phyloP scores from a whole-genome alignment of 2,329 filamentous ascomycete genomes.

The Fusarium sp. region DNA sequence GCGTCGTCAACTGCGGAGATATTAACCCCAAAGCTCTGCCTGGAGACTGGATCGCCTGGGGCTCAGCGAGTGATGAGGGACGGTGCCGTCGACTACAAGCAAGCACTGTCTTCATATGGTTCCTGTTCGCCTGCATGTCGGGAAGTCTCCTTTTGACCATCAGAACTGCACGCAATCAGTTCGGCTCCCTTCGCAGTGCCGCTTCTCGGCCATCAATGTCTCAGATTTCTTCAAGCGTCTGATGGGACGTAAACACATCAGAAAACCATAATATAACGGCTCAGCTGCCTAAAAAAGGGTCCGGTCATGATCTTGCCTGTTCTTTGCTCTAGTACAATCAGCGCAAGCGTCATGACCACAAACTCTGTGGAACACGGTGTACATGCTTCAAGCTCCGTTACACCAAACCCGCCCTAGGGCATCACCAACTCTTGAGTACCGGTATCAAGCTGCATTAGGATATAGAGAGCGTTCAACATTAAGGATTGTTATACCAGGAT shows the following conservation, averaged over 20 bases:
- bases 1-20: conserved; percentile 74
- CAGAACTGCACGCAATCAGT: conserved; percentile 59
- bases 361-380: neutral
- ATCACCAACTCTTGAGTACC: conserved; percentile 6
- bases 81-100: conserved; percentile 81
- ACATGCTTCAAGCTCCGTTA: neutral
- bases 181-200: conserved; percentile 52
- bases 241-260: conserved; percentile 30
- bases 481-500: conserved; percentile 1
- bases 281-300: neutral
- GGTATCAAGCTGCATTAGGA: conserved; percentile 9
- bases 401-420: neutral
- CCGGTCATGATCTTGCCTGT: neutral
- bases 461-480: conserved; percentile 6
- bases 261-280: neutral
- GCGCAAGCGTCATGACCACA: neutral
- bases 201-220: conserved; percentile 62
- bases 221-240: conserved; percentile 59
- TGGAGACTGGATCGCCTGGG: conserved; percentile 68
- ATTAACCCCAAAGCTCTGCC: conserved; percentile 46
- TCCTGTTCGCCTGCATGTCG: conserved; percentile 72
- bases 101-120: conserved; percentile 80
- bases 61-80: conserved; percentile 66
- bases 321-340: neutral
- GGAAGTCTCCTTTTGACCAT: conserved; percentile 66